phyloP scores from a whole-genome alignment of 345 rosid species.

The Iberis pinnata region DNA sequence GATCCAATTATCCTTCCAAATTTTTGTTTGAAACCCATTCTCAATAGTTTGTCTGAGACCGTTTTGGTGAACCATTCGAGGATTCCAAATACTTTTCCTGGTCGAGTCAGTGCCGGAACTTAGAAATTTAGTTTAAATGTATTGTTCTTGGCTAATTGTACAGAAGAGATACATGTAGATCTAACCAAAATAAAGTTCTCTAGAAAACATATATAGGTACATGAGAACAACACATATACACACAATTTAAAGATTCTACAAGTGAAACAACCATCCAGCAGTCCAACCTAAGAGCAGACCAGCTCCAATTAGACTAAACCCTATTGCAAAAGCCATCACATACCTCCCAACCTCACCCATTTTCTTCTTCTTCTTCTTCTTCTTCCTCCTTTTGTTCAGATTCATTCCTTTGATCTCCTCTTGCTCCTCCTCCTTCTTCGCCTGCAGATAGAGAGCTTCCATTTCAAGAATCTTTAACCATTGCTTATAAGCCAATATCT shows the following conservation, averaged over 20 bases:
- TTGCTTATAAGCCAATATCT: conserved; percentile 84
- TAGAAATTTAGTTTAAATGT: too few relatives aligned
- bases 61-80: too few relatives aligned
- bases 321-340: conserved; percentile 63
- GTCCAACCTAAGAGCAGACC: conserved; percentile 96
- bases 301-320: conserved; percentile 78
- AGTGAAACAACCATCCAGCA: conserved; percentile 72
- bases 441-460: conserved; percentile 50
- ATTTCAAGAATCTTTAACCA: conserved; percentile 87
- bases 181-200: too few relatives aligned
- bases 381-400: conserved; percentile 25
- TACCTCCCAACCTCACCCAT: conserved; percentile 38
- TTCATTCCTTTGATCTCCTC: conserved; percentile 20
- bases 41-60: too few relatives aligned
- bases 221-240: too few relatives aligned
- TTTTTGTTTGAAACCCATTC: too few relatives aligned
- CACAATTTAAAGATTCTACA: conserved; percentile 27
- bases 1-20: too few relatives aligned
- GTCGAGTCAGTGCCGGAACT: too few relatives aligned
- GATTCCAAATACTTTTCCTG: too few relatives aligned
- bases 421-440: conserved; percentile 33
- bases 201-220: too few relatives aligned
- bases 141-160: too few relatives aligned
- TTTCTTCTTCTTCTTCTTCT: conserved; percentile 16
- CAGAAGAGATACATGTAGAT: too few relatives aligned